Conservation (phyloP, 2,329 filamentous ascomycete species). For the Endothia cerciana region DNA sequence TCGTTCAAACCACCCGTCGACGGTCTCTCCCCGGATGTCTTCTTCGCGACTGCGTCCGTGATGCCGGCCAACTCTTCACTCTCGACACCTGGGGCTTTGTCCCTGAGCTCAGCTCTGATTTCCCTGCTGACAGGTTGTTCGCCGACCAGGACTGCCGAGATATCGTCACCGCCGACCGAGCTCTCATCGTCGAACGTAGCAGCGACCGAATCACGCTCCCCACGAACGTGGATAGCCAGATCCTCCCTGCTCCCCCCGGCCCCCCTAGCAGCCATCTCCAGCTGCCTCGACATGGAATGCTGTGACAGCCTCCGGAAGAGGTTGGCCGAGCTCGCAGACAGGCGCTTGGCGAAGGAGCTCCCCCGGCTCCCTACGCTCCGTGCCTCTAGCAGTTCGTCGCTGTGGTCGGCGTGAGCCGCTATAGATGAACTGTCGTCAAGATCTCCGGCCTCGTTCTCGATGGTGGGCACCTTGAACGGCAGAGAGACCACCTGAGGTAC, state of each 20-base stretch:
- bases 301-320: constrained; percentile 51
- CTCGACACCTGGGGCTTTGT: constrained; percentile 25
- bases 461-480: constrained; percentile 64
- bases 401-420: constrained; percentile 69
- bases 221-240: constrained; percentile 42
- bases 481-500: constrained; percentile 64
- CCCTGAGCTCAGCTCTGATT: constrained; percentile 44
- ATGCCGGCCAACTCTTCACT: not conserved
- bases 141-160: constrained; percentile 32
- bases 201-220: constrained; percentile 56
- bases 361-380: constrained; percentile 36
- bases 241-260: constrained; percentile 50
- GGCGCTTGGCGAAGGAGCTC: constrained; percentile 49
- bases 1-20: constrained; percentile 32
- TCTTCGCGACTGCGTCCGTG: not conserved
- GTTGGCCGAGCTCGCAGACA: constrained; percentile 53
- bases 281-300: constrained; percentile 32
- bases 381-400: constrained; percentile 47
- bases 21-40: not conserved
- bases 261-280: constrained; percentile 32
- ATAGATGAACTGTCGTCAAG: constrained; percentile 66
- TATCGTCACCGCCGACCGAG: constrained; percentile 43
- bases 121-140: constrained; percentile 41
- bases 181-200: constrained; percentile 62
- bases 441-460: constrained; percentile 36